Conservation (phyloP, 2,329 filamentous ascomycete genomes). For the Westerdykella ornata region DNA sequence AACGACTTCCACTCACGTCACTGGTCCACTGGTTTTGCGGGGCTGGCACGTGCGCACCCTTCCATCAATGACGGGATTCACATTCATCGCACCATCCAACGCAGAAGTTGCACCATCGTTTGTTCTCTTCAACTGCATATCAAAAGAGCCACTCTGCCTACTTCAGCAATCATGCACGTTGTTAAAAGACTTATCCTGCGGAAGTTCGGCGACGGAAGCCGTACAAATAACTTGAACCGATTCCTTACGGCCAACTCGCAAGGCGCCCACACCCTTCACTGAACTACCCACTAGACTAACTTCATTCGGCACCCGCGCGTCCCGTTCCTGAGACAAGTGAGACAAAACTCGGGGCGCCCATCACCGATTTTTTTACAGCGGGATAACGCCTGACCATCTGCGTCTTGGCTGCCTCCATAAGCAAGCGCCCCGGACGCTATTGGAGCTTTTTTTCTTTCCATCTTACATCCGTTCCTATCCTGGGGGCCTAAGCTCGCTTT, state of each 20-base stretch:
- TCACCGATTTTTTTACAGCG: not conserved
- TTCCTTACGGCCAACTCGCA: not conserved
- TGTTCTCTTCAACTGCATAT: not conserved
- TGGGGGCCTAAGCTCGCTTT: not conserved
- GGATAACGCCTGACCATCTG: not conserved
- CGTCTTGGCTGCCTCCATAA: not conserved
- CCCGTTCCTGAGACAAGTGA: not conserved
- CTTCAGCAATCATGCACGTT: too few species aligned
- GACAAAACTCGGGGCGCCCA: not conserved
- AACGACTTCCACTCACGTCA: not conserved
- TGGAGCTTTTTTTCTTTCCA: too few species aligned
- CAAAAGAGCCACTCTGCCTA: not conserved
- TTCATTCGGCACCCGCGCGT: not conserved
- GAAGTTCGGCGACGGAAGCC: too few species aligned
- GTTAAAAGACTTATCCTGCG: too few species aligned
- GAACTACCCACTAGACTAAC: not conserved
- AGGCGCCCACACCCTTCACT: not conserved
- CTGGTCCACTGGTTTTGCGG: not conserved
- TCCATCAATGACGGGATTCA: too few species aligned
- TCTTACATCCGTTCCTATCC: too few species aligned
- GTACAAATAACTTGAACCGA: not conserved
- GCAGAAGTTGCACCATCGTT: not conserved
- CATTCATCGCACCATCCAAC: not conserved
- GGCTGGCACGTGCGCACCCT: not conserved
- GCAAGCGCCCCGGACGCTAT: not conserved